Conservation (phyloP, 2,329 filamentous ascomycete genomes). For the Phaeophleospora eucalypticola region DNA sequence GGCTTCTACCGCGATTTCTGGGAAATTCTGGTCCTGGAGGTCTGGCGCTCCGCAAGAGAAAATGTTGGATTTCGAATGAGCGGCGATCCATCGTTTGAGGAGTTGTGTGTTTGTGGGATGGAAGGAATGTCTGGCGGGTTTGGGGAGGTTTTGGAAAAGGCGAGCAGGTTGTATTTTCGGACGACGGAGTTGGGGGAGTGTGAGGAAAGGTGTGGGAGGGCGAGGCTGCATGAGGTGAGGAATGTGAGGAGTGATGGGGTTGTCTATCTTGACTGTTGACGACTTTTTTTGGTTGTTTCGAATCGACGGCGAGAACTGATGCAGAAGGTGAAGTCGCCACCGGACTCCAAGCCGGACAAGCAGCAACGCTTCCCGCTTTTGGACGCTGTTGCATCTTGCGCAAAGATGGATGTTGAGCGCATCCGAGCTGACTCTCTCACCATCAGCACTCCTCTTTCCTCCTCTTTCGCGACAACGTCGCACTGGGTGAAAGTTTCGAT, state of each 20-base stretch:
- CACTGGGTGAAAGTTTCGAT: too few relatives aligned
- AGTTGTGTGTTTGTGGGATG: constrained; percentile 4
- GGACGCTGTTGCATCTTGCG: too few relatives aligned
- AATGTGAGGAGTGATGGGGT: not conserved
- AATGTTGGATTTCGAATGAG: not conserved
- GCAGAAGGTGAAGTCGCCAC: not conserved
- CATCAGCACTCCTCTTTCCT: too few relatives aligned
- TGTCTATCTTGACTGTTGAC: not conserved
- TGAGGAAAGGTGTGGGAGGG: constrained; percentile 1
- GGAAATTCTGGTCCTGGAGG: constrained; percentile 2
- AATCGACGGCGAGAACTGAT: not conserved
- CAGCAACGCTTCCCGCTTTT: too few relatives aligned
- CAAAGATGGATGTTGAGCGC: too few relatives aligned
- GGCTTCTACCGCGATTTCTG: constrained; percentile 5
- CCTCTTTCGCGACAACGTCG: too few relatives aligned
- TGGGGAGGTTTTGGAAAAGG: not conserved
- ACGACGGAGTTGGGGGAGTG: constrained; percentile 5
- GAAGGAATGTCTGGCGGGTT: not conserved
- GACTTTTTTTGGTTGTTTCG: not conserved
- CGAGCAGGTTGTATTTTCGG: constrained; percentile 1
- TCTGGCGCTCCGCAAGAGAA: not conserved
- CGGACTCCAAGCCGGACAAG: too few relatives aligned
- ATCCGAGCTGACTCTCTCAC: too few relatives aligned
- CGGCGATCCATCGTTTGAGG: constrained; percentile 4
- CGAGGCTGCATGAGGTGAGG: not conserved